Percentiles rank a stretch among this genome's conserved stretches.
Evolutionary conservation across 306 rosid genomes (phyloP).

Genomic region (Cicer yamashitae): DNA sequence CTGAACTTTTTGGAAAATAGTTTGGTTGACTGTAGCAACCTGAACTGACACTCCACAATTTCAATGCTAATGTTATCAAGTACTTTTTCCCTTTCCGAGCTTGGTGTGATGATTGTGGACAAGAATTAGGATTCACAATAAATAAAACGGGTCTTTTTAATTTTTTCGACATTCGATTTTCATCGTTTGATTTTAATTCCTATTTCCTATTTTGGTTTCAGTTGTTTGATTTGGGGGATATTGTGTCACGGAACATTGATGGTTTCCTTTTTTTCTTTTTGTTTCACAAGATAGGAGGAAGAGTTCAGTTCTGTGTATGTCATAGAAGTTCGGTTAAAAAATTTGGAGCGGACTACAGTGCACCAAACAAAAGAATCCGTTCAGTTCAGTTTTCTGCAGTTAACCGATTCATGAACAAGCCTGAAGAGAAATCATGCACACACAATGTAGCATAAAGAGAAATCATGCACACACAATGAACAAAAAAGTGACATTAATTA

Average conservation of each 20-base stretch:
- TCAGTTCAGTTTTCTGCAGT: neutral
- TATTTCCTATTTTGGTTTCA: neutral
- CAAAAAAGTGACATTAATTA: constrained; percentile 6
- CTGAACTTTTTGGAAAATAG: neutral
- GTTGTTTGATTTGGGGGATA: neutral
- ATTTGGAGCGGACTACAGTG: neutral
- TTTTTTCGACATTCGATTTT: neutral
- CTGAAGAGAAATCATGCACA: neutral
- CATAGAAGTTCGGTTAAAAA: neutral
- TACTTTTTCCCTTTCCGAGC: neutral
- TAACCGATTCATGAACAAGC: neutral
- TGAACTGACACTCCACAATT: neutral
- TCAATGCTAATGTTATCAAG: too few relatives aligned
- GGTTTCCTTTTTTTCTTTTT: neutral
- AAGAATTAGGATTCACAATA: neutral
- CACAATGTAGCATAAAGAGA: neutral
- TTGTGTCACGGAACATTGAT: neutral
- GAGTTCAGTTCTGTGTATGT: neutral
- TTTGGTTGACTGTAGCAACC: neutral
- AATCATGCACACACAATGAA: neutral
- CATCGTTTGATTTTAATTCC: neutral
- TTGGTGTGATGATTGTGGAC: neutral
- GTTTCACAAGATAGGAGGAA: neutral
- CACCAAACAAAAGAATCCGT: neutral
- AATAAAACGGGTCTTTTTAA: neutral